Base-by-base conservation (phyloP, 2,329 filamentous ascomycete genomes). In the Xylariales sp. region DNA sequence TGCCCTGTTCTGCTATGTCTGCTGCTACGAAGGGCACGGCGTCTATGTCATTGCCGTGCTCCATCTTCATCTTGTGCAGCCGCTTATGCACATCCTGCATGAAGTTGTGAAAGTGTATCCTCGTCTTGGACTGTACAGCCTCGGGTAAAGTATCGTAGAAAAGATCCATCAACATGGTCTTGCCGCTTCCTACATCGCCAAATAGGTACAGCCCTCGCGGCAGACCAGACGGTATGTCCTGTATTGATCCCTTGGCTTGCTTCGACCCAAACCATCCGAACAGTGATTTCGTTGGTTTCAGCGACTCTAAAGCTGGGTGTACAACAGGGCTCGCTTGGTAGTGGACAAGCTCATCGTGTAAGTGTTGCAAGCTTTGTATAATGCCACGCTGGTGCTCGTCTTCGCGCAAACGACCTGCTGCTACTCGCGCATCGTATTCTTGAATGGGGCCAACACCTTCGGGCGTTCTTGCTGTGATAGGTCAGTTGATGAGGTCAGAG, bases 101-200 rank as follows among this genome's bases (percentile, higher is more conserved):
- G 71, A 98, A 98, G 63, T 95, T 95, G 71, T 97, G 89, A 66
- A 98, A 98, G 69, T 98, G 93, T 57, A 98, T 96, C 35, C 93
- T 78, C 34, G 84, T 94, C 69, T 95, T 96, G 22, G 81, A 80
- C 43, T 73, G 76, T 50, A 97, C 89, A 45, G 84, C 84, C 12
- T 70, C 62, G 0, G 93, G 93, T 16, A 97, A 70, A 0, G 91
- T 96, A 50, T 97, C 90, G 68, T 90, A 95, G 64, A 97, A 96
- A 37, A 98, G 72, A 60, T 98, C 91, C 93, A 98, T 98, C 59
- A 98, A 73, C 93, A 98, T 98, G 3, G 93, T 98, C 74, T 95
- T 98, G 47, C 93, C 93, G 55, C 88, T 94, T 29, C 93, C 93
- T 2, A 98, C 93, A 61, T 98, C 93, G 44, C 93, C 93, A 57